Percentiles rank a stretch among this genome's conserved stretches.
These are phyloP conservation scores for Penicillium bialowiezense DNA, from an alignment of 495 filamentous ascomycete species.

Conservation along the genomic window DNA sequence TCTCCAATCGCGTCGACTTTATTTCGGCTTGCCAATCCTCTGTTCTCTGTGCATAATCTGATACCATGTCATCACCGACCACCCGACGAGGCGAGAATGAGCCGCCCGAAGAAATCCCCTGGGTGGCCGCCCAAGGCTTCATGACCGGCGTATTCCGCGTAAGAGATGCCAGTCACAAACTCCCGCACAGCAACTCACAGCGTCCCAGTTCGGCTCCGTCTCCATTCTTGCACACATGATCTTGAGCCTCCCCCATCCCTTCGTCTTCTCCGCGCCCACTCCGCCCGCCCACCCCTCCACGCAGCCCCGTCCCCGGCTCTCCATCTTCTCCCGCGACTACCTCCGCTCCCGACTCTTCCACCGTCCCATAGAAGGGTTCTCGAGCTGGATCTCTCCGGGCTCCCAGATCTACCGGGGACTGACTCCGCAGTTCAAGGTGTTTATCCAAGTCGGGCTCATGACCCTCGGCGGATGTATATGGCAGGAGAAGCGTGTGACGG, in stretches of 20 bases:
- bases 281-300: conserved; percentile 17
- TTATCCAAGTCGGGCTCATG: conserved; percentile 86
- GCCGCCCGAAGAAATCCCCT: conserved; percentile 41
- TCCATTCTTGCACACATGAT: conserved; percentile 51
- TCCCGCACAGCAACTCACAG: neutral
- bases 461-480: conserved; percentile 80
- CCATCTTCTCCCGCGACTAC: conserved; percentile 34
- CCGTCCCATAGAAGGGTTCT: conserved; percentile 44
- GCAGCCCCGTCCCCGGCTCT: conserved; percentile 23
- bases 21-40: neutral
- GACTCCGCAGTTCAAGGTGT: conserved; percentile 90
- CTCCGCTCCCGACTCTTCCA: conserved; percentile 40
- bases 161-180: conserved; percentile 15
- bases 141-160: conserved; percentile 45
- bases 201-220: conserved; percentile 43
- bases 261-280: conserved; percentile 34
- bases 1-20: neutral
- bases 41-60: neutral
- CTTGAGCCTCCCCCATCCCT: conserved; percentile 44
- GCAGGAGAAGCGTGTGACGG: conserved; percentile 70
- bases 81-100: conserved; percentile 35
- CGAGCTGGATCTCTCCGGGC: conserved; percentile 41
- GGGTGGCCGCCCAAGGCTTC: conserved; percentile 41
- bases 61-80: conserved; percentile 40
- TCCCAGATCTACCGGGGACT: conserved; percentile 77